A percentile compares a stretch with the other conserved stretches of the same genome.
Conservation (phyloP, 2,329 filamentous ascomycete species). For the Talaromyces sp. region DNA sequence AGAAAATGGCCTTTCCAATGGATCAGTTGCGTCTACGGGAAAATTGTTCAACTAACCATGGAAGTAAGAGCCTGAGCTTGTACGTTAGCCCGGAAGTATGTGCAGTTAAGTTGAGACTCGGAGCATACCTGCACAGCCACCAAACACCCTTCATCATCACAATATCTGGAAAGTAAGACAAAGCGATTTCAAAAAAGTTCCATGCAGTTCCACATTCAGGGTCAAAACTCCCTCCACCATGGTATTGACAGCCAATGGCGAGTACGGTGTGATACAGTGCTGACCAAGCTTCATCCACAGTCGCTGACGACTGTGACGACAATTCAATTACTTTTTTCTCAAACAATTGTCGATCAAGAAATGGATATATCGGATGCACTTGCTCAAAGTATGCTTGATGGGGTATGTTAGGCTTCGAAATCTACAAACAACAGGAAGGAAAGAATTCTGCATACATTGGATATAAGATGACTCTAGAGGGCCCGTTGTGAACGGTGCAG, state of each 20-base stretch:
- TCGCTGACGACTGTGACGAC: constrained; percentile 45
- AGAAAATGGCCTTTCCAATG: constrained; percentile 1
- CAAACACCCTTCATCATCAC: constrained; percentile 2
- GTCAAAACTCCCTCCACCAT: constrained; percentile 31
- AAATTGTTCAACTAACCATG: not conserved
- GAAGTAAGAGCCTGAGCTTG: not conserved
- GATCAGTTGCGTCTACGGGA: no score
- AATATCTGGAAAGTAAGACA: constrained; percentile 8
- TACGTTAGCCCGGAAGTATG: no score
- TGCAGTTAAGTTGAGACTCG: not conserved
- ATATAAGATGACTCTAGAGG: not conserved
- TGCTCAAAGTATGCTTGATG: constrained; percentile 32
- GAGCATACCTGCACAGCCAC: constrained; percentile 3
- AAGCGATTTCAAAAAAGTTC: constrained; percentile 17
- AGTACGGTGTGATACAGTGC: constrained; percentile 33
- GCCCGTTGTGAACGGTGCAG: not conserved
- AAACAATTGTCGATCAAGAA: constrained; percentile 31
- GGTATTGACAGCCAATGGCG: constrained; percentile 32
- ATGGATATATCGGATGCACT: constrained; percentile 35
- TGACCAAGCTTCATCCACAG: constrained; percentile 46
- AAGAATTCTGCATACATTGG: not conserved
- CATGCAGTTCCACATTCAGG: constrained; percentile 32
- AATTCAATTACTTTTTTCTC: constrained; percentile 37
- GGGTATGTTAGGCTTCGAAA: not conserved
- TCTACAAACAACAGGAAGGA: no score